These are phyloP conservation scores for Populus hybrid DNA, from an alignment of 441 rosid genomes.

Conservation along the genomic window DNA sequence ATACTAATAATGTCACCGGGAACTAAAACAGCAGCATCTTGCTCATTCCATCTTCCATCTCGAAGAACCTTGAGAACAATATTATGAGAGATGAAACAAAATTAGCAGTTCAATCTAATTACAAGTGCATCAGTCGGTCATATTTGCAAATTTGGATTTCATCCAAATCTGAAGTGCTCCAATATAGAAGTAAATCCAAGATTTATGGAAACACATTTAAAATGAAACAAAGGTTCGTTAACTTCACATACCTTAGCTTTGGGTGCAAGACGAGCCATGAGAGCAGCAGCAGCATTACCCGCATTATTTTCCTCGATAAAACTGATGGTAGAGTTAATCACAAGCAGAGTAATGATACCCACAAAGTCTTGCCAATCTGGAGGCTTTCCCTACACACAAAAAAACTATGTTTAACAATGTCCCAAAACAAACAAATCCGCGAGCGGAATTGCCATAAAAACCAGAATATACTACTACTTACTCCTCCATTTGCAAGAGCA, in stretches of 20 bases:
- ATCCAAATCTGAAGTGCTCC: background rate
- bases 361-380: conserved; percentile 99
- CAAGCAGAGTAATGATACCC: conserved; percentile 79
- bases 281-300: conserved; percentile 95
- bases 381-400: conserved; percentile 65
- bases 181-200: background rate
- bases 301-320: conserved; percentile 96
- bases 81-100: conserved; percentile 18
- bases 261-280: conserved; percentile 95
- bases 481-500: conserved; percentile 98
- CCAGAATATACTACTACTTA: conserved; percentile 32
- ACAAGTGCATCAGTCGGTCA: background rate
- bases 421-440: background rate
- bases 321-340: conserved; percentile 92
- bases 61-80: conserved; percentile 64
- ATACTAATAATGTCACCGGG: conserved; percentile 88
- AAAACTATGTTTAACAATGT: background rate
- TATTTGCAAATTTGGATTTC: background rate
- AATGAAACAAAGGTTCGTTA: background rate
- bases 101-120: background rate
- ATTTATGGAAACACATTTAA: background rate
- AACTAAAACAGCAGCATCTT: conserved; percentile 78
- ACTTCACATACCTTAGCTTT: conserved; percentile 72
- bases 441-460: background rate
- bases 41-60: conserved; percentile 92